These are phyloP conservation scores for Xylogone sp. DNA, from an alignment of 2,329 filamentous ascomycete species.

Conservation along the genomic window DNA sequence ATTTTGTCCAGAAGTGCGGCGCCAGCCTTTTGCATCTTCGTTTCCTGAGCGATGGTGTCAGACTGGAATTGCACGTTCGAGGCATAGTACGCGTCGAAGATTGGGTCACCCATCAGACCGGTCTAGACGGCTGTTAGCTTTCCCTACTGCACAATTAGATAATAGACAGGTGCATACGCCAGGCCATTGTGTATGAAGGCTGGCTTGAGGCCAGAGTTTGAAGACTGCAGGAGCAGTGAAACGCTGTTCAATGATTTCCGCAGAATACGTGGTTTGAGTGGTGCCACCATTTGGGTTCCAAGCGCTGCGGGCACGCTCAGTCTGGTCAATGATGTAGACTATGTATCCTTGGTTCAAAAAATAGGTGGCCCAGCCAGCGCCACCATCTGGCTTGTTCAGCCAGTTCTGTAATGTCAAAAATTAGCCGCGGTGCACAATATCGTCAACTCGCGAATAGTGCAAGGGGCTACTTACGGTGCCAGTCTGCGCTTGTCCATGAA, in stretches of 20 bases:
- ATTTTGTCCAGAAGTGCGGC: constrained; percentile 26
- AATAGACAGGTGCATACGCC: constrained; percentile 19
- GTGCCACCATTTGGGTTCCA: constrained; percentile 14
- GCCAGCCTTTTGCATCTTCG: constrained; percentile 34
- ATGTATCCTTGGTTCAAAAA: constrained; percentile 41
- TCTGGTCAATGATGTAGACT: constrained; percentile 36
- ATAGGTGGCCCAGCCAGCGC: constrained; percentile 42
- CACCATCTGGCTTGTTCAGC: constrained; percentile 44
- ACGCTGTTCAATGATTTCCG: constrained; percentile 17
- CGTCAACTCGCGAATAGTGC: not conserved
- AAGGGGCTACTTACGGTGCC: constrained; percentile 19
- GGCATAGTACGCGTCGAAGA: constrained; percentile 30
- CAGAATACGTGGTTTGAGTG: constrained; percentile 8
- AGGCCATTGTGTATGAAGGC: constrained; percentile 36
- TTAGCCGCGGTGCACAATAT: not conserved
- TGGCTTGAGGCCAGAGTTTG: constrained; percentile 29
- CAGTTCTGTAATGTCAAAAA: constrained; percentile 29
- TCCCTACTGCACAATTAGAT: no score
- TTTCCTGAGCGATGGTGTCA: constrained; percentile 32
- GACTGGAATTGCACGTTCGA: constrained; percentile 34
- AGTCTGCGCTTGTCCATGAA: constrained; percentile 20
- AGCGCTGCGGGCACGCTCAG: constrained; percentile 16
- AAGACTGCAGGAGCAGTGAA: constrained; percentile 23
- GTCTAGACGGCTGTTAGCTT: constrained; percentile 5
- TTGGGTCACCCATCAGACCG: constrained; percentile 16